These are phyloP conservation scores for Candida rishiriensis DNA, from an alignment of 805 yeast species.

Conservation along the genomic window DNA sequence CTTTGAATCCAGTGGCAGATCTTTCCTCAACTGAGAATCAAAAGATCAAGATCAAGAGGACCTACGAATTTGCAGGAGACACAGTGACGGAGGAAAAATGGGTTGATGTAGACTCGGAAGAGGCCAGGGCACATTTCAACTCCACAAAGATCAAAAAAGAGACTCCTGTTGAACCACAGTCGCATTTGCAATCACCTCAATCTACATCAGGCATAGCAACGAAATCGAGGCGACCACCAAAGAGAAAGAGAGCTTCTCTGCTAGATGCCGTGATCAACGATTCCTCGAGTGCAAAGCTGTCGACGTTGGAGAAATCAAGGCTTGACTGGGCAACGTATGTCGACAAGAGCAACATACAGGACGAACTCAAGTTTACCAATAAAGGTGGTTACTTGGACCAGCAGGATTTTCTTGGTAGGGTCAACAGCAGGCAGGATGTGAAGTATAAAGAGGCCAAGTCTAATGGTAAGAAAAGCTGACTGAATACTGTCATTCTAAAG, in stretches of 20 bases:
- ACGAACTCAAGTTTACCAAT: conserved; percentile 74
- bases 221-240: conserved; percentile 29
- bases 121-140: conserved; percentile 75
- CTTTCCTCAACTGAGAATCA: conserved; percentile 15
- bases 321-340: conserved; percentile 95
- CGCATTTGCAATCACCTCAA: not conserved
- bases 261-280: conserved; percentile 71
- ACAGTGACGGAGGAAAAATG: conserved; percentile 69
- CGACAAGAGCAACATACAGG: conserved; percentile 77
- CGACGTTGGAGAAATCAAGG: conserved; percentile 88
- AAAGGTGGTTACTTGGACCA: conserved; percentile 89
- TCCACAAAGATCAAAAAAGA: conserved; percentile 34
- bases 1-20: not conserved
- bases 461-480: conserved; percentile 6
- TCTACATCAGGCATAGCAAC: not conserved
- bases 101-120: conserved; percentile 77
- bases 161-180: not conserved
- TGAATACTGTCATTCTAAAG: not conserved
- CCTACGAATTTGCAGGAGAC: conserved; percentile 89
- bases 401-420: conserved; percentile 82
- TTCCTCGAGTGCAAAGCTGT: conserved; percentile 70
- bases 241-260: conserved; percentile 68
- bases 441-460: conserved; percentile 40
- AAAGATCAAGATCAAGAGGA: conserved; percentile 65
- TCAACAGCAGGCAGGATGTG: conserved; percentile 54